Evolutionary conservation across 2,329 filamentous ascomycete species (phyloP), one percentile per base, ranked within the genome.

Genomic region (Biscogniauxia marginata): DNA sequence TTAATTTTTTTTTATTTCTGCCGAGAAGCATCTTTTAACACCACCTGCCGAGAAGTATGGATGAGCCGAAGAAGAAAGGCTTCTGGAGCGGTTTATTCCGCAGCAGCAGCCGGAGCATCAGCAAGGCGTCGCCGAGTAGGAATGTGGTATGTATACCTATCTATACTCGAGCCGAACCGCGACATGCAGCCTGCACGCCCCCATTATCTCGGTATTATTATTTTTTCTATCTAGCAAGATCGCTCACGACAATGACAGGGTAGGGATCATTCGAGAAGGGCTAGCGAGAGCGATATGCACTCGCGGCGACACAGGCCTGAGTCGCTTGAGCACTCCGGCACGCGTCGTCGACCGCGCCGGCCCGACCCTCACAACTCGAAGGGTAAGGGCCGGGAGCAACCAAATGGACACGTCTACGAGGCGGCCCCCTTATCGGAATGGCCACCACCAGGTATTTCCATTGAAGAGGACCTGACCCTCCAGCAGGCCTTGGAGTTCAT

Each of bases 401-500:
- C 65, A 18, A 69, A 71, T 47, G 67, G 71, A 43, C 58, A 65
- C 52, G 50, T 52, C 53, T 63, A 67, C 59, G 72, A 73, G 21
- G 55, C 63, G 7, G 65, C 70, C 7, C 75, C 78, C 4, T 69
- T 83, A 55, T 79, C 77, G 2, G 73, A 78, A 64, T 87, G 84
- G 84, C 84, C 84, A 18, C 84, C 84, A 0, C 71, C 74, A 9
- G 80, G 79, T 50, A 70, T 84, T 49, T 73, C 75, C 9, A 73
- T 67, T 46, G 69, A 77, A 21, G 79, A 82, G 39, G 78, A 82
- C 57, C 74, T 87, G 7, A 72, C 78, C 0, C 77, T 81, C 16
- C 77, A 75, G 46, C 77, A 79, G 49, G 85, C 84, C 8, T 78
- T 80, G 72, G 78, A 84, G 49, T 74, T 85, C 56, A 82, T 87